phyloP scores from a whole-genome alignment of 148 eudicot genomes.

The Rhododendron simsii region DNA sequence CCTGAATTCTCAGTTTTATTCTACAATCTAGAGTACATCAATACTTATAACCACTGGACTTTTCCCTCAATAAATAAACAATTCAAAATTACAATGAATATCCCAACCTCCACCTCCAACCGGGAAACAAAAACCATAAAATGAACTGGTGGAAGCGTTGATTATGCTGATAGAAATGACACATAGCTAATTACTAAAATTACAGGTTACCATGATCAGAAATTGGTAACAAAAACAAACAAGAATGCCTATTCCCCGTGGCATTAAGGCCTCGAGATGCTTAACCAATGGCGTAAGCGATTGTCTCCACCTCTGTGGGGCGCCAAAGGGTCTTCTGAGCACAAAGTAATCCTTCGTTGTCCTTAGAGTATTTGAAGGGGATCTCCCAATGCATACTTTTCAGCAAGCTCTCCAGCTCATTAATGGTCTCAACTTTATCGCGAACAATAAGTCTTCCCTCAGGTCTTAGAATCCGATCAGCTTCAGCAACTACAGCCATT shows the following conservation, averaged over 20 bases:
- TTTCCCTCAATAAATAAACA: background rate
- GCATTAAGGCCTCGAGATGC: constrained; percentile 7
- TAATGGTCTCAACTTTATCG: constrained; percentile 30
- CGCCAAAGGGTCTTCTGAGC: constrained; percentile 56
- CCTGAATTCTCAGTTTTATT: background rate
- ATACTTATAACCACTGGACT: background rate
- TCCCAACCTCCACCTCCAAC: background rate
- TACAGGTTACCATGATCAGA: constrained; percentile 1
- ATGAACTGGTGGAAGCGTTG: background rate
- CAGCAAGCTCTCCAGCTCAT: constrained; percentile 39
- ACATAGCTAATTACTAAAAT: background rate
- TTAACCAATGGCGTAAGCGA: constrained; percentile 35
- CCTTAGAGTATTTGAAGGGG: constrained; percentile 38
- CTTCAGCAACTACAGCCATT: constrained; percentile 41
- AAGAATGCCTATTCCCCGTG: constrained; percentile 8
- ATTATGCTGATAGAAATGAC: background rate
- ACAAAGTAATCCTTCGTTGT: constrained; percentile 45
- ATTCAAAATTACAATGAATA: background rate
- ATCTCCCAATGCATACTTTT: constrained; percentile 52
- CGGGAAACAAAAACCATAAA: constrained; percentile 4
- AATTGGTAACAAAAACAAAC: background rate
- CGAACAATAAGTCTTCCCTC: constrained; percentile 52
- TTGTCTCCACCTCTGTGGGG: constrained; percentile 28
- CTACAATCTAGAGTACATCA: background rate
- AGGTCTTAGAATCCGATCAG: constrained; percentile 54